These are phyloP conservation scores for Aspergillus ochraceus DNA, from an alignment of 2,329 filamentous ascomycete genomes.

Conservation along the genomic window DNA sequence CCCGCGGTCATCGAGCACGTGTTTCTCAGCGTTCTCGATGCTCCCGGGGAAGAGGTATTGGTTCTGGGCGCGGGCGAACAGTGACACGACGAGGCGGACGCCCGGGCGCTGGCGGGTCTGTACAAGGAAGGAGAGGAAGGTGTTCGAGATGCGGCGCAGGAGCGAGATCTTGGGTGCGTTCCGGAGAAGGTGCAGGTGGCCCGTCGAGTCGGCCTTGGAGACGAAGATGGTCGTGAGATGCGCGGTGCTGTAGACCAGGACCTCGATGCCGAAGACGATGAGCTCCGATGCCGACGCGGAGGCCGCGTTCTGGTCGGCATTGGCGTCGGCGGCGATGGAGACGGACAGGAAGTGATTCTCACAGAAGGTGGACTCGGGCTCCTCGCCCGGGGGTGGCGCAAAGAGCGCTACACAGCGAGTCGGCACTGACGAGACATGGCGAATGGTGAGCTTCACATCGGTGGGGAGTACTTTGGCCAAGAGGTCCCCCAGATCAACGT, in stretches of 20 bases:
- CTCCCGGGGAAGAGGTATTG: constrained; percentile 96
- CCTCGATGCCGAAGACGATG: constrained; percentile 79
- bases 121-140: constrained; percentile 75
- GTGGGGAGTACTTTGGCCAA: constrained; percentile 55
- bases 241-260: constrained; percentile 81
- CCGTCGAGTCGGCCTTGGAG: constrained; percentile 95
- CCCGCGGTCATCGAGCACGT: constrained; percentile 86
- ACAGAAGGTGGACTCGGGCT: constrained; percentile 76
- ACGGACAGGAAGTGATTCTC: constrained; percentile 77
- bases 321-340: constrained; percentile 44
- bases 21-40: constrained; percentile 78
- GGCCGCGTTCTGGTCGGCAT: constrained; percentile 10
- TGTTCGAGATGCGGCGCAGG: constrained; percentile 65
- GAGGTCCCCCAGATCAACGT: constrained; percentile 42
- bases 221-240: constrained; percentile 86
- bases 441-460: constrained; percentile 64
- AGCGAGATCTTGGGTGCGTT: constrained; percentile 67
- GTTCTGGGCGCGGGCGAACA: constrained; percentile 88
- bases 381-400: constrained; percentile 70
- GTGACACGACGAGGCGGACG: constrained; percentile 73
- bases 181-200: constrained; percentile 70
- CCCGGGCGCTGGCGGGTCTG: constrained; percentile 63
- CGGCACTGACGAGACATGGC: constrained; percentile 86
- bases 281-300: constrained; percentile 47
- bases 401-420: constrained; percentile 73